Conservation (phyloP, 495 filamentous ascomycete genomes). For the Hypoxylon fuscum region DNA sequence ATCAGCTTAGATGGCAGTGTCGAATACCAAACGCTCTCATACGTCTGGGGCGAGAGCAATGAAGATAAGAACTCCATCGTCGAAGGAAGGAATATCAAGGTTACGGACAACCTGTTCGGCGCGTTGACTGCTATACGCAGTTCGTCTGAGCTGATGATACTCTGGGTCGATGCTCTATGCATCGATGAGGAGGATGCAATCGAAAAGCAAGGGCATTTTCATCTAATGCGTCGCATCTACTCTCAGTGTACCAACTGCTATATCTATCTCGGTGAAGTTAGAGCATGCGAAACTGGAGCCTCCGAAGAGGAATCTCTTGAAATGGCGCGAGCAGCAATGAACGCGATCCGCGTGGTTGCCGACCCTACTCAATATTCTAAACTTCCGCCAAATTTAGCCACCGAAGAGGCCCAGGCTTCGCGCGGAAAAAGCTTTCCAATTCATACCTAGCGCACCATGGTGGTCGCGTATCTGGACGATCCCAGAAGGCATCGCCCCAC, state of each 20-base stretch:
- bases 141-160: conserved; percentile 22
- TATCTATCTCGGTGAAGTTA: conserved; percentile 17
- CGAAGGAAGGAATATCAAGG: conserved; percentile 16
- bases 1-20: conserved; percentile 6
- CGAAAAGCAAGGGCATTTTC: conserved; percentile 48
- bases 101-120: conserved; percentile 32
- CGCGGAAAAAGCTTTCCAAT: conserved; percentile 11
- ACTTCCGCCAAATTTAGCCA: conserved; percentile 1
- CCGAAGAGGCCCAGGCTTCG: neutral
- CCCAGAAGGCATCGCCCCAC: conserved; percentile 32
- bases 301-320: conserved; percentile 6
- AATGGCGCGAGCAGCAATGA: conserved; percentile 11
- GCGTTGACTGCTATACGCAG: conserved; percentile 32
- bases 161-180: conserved; percentile 52
- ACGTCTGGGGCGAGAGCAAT: conserved; percentile 44
- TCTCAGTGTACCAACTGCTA: conserved; percentile 18
- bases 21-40: conserved; percentile 48
- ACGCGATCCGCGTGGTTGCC: conserved; percentile 12
- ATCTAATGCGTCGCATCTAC: conserved; percentile 50
- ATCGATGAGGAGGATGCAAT: conserved; percentile 47
- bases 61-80: conserved; percentile 18
- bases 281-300: conserved; percentile 1
- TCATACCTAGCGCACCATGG: conserved; percentile 20
- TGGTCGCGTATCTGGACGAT: conserved; percentile 42
- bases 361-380: neutral